Percentiles rank a stretch among this genome's conserved stretches.
phyloP scores from a whole-genome alignment of 768 basidiomycete genomes.

The Hypholoma sublateritium region DNA sequence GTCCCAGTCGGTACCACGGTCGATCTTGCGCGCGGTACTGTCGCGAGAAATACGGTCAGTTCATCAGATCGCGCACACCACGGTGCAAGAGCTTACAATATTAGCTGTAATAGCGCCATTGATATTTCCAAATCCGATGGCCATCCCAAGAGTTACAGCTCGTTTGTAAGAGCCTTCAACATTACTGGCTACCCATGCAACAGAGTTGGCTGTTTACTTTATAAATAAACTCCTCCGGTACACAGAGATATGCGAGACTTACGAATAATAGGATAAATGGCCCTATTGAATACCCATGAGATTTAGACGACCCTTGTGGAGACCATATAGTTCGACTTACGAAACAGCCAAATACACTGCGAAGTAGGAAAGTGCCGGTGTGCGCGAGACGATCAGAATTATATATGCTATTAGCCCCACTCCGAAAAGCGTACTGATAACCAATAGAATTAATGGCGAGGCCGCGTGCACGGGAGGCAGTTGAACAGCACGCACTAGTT shows the following conservation, averaged over 20 bases:
- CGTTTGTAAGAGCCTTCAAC: conserved; percentile 77
- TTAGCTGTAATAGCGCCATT: conserved; percentile 71
- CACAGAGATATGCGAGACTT: conserved; percentile 18
- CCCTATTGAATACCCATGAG: conserved; percentile 25
- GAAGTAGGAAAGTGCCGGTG: conserved; percentile 68
- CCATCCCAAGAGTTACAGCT: conserved; percentile 66
- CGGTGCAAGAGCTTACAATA: conserved; percentile 44
- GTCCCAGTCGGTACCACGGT: conserved; percentile 71
- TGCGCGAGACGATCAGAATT: conserved; percentile 61
- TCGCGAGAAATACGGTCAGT: neutral
- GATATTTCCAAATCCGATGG: conserved; percentile 67
- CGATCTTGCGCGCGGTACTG: conserved; percentile 65
- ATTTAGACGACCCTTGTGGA: too few species aligned
- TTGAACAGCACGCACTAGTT: conserved; percentile 51
- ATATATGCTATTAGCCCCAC: conserved; percentile 57
- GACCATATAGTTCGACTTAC: conserved; percentile 36
- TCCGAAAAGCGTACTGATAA: conserved; percentile 22
- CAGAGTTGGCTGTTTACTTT: conserved; percentile 17
- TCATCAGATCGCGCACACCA: neutral
- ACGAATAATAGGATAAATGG: conserved; percentile 55
- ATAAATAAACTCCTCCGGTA: neutral
- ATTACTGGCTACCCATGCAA: conserved; percentile 71
- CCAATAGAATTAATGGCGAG: neutral
- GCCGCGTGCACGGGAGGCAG: too few species aligned
- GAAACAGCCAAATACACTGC: conserved; percentile 70